These are phyloP conservation scores for Acanthamoeba sp. DNA, from an alignment of 208 protist species.

Conservation along the genomic window DNA sequence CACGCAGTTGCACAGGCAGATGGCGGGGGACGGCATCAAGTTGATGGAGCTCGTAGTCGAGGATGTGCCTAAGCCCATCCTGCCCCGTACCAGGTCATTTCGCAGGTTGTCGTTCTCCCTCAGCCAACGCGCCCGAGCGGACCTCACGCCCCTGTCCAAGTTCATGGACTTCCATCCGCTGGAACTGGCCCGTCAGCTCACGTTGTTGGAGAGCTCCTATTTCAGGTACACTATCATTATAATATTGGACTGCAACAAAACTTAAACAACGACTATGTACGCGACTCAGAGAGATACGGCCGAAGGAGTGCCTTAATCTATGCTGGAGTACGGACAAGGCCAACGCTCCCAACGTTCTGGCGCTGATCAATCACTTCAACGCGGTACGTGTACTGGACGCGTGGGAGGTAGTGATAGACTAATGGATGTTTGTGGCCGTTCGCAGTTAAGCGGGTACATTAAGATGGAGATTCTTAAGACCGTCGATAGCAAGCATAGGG, in stretches of 20 bases:
- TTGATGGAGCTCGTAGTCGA: not conserved
- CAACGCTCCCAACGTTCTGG: not conserved
- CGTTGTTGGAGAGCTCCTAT: not conserved
- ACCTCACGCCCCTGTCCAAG: not conserved
- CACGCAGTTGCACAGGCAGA: not conserved
- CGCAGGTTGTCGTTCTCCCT: not conserved
- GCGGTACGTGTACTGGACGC: not conserved
- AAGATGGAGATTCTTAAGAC: not conserved
- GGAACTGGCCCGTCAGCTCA: slow-evolving; percentile 19
- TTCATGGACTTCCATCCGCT: not conserved
- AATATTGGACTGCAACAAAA: not conserved
- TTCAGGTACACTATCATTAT: not conserved
- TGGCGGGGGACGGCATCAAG: not conserved
- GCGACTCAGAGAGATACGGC: not conserved
- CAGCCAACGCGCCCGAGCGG: not conserved
- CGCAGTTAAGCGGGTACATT: not conserved
- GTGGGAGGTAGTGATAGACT: not conserved
- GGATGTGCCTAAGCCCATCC: not conserved
- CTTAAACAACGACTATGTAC: not conserved
- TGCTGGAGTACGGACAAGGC: slow-evolving; percentile 6
- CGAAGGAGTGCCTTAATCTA: slow-evolving; percentile 23
- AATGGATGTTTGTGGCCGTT: not conserved
- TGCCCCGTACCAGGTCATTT: not conserved
- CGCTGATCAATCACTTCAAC: slow-evolving; percentile 45
- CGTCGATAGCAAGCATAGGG: not conserved